phyloP scores from a whole-genome alignment of 768 basidiomycete species.

The Pleurotus tuber-regium region DNA sequence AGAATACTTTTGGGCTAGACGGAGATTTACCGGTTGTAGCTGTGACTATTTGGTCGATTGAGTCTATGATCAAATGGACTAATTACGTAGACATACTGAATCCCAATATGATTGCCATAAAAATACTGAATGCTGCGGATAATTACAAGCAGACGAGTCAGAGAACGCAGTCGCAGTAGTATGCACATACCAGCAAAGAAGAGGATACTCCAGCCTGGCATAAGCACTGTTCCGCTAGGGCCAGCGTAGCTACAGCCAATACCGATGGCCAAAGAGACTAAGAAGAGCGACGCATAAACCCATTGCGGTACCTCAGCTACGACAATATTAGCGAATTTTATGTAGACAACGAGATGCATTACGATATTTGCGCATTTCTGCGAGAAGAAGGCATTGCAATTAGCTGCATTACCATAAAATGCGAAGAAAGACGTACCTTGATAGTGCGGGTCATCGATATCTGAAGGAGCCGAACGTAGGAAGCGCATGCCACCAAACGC shows the following conservation, averaged over 20 bases:
- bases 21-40: slow-evolving; percentile 31
- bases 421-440: slow-evolving; percentile 26
- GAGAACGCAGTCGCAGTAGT: too few relatives aligned
- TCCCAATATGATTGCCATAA: slow-evolving; percentile 38
- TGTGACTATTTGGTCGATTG: slow-evolving; percentile 24
- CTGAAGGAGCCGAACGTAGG: slow-evolving; percentile 31
- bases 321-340: not conserved
- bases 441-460: slow-evolving; percentile 51
- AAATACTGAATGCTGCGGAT: slow-evolving; percentile 24
- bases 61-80: not conserved
- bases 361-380: slow-evolving; percentile 50
- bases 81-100: slow-evolving; percentile 33
- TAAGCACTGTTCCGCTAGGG: slow-evolving; percentile 38
- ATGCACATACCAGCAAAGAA: slow-evolving; percentile 39
- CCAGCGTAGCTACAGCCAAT: slow-evolving; percentile 47
- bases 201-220: slow-evolving; percentile 55
- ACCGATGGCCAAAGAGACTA: slow-evolving; percentile 43
- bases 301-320: slow-evolving; percentile 48
- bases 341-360: slow-evolving; percentile 5
- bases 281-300: slow-evolving; percentile 45
- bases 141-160: not conserved
- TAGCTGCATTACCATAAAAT: not conserved
- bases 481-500: slow-evolving; percentile 43
- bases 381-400: not conserved
- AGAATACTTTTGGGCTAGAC: too few relatives aligned